Base-by-base conservation (phyloP, 1,284 basidiomycete species). In the Heliocybe sulcata region DNA sequence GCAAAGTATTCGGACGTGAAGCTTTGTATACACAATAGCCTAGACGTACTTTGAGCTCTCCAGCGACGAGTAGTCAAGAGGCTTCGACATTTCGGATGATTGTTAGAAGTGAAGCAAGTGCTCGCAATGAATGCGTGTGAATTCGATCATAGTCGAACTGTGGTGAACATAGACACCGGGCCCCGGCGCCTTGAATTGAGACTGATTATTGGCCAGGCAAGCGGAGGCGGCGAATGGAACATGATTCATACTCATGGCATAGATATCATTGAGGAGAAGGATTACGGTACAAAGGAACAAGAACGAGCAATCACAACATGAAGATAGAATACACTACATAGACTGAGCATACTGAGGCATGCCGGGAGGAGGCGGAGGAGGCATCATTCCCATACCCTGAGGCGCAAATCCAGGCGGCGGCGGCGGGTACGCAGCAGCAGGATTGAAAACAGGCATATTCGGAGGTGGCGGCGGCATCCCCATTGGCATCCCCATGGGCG, bases 401-500 rank as follows among this genome's bases (percentile, higher is more conserved):
- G 60, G 68, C 52, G 73, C 72, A 64, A 82, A 84, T 2, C 82
- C 81, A 56, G 82, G 77, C 9, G 81, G 82, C 1, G 83, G 83
- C 1, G 82, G 82, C 9, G 78, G 75, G 61, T 75, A 82, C 16
- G 73, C 75, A 52, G 72, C 71, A 45, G 58, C 62, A 12, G 69
- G 69, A 57, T 70, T 69, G 61, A 68, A 83, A 61, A 81, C 72
- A 27, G 58, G 61, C 60, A 67, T 64, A 35, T 62, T 62, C 16
- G 61, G 63, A 19, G 61, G 61, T 35, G 54, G 76, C 73, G 79
- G 77, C 16, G 59, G 61, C 70, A 75, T 70, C 6, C 56, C 61
- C 25, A 61, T 61, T 12, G 64, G 61, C 19, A 61, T 61, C 6
- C 56, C 61, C 25, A 61, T 61, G 9, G 64, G 61, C 19, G 60